phyloP scores from a whole-genome alignment of 2,329 filamentous ascomycete genomes.

The Pseudogymnoascus sp. region DNA sequence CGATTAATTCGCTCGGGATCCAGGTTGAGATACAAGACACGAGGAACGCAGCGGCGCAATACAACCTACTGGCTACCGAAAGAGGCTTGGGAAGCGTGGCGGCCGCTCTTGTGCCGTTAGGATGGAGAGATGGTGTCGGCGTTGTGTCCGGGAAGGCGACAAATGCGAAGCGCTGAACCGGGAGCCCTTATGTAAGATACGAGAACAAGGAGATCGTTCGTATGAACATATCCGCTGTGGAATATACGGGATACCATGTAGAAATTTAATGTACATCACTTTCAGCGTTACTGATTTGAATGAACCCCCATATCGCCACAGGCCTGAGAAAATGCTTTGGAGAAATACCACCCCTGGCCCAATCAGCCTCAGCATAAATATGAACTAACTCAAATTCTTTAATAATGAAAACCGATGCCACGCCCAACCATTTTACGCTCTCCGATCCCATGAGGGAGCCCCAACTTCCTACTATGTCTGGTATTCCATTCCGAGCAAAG shows the following conservation, averaged over 20 bases:
- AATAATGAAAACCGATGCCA: not conserved
- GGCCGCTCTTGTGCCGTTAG: conserved; percentile 77
- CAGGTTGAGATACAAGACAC: conserved; percentile 86
- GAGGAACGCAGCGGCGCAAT: conserved; percentile 86
- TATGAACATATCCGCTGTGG: not conserved
- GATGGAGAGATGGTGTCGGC: conserved; percentile 57
- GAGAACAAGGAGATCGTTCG: not conserved
- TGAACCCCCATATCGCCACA: not conserved
- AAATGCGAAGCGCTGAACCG: not conserved
- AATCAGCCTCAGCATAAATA: not conserved
- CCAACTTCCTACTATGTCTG: not conserved
- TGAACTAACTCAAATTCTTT: not conserved
- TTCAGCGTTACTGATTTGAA: not conserved
- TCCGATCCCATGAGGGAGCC: not conserved
- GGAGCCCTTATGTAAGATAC: not conserved
- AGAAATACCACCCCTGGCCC: not conserved
- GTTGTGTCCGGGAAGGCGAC: not conserved
- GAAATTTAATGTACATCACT: not conserved
- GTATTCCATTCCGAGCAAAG: not conserved
- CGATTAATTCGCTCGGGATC: conserved; percentile 71
- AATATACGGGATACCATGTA: not conserved
- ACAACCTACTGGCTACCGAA: conserved; percentile 92
- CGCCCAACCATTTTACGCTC: not conserved
- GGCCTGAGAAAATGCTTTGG: not conserved
- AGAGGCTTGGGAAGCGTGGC: conserved; percentile 77